phyloP scores from a whole-genome alignment of 768 basidiomycete species.

The Lyophyllum decastes region DNA sequence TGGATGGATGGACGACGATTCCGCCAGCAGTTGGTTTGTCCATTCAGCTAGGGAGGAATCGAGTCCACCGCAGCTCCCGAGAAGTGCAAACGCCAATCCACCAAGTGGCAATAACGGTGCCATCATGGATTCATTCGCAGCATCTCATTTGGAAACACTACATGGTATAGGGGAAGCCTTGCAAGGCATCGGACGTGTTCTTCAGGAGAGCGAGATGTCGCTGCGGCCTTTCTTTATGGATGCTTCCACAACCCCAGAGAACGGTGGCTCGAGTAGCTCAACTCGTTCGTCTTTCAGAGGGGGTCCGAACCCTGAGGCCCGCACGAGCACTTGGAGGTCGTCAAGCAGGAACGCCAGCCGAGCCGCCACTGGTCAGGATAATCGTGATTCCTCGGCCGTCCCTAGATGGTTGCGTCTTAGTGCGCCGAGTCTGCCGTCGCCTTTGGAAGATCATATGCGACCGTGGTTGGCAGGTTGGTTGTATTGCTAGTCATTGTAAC shows the following conservation, averaged over 20 bases:
- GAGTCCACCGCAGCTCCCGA: neutral
- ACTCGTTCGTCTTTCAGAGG: neutral
- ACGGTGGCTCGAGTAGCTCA: neutral
- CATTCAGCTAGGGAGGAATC: neutral
- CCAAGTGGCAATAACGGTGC: neutral
- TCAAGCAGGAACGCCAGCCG: neutral
- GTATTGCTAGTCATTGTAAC: neutral
- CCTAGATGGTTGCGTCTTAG: constrained; percentile 5
- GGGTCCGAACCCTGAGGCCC: neutral
- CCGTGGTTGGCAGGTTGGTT: constrained; percentile 2
- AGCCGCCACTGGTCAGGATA: neutral
- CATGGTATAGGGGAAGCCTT: constrained; percentile 13
- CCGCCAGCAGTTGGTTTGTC: neutral
- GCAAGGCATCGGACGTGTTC: constrained; percentile 12
- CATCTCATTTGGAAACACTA: constrained; percentile 5
- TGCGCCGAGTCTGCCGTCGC: constrained; percentile 3
- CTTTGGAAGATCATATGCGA: constrained; percentile 4
- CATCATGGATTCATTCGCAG: constrained; percentile 7
- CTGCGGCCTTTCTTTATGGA: constrained; percentile 11
- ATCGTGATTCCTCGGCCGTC: neutral
- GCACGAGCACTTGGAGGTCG: constrained; percentile 9
- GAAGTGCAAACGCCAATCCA: neutral
- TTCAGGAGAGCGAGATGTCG: constrained; percentile 14
- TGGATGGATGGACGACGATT: neutral
- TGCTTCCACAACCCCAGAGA: neutral